Evolutionary conservation across 768 basidiomycete genomes (phyloP).

Genomic region (Tubosaeta sp.): DNA sequence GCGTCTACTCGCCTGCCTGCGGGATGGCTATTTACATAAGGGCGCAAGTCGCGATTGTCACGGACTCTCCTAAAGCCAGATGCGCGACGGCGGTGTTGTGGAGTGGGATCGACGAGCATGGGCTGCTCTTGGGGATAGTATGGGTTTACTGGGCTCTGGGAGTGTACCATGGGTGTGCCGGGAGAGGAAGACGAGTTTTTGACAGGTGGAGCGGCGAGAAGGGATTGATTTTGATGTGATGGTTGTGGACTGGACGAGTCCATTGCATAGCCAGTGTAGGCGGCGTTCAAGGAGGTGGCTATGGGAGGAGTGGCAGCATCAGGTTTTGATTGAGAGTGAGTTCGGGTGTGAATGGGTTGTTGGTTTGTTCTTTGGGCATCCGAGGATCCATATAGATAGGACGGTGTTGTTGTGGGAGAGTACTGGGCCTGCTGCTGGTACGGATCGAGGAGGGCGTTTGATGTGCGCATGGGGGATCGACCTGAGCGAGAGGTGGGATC

Average conservation of each 20-base stretch:
- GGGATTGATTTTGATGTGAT: slow-evolving; percentile 44
- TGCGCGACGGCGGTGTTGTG: slow-evolving; percentile 58
- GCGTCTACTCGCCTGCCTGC: slow-evolving; percentile 73
- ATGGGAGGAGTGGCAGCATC: slow-evolving; percentile 47
- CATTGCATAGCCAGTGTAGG: slow-evolving; percentile 55
- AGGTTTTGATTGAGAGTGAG: slow-evolving; percentile 52
- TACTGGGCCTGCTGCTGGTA: slow-evolving; percentile 65
- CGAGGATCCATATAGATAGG: slow-evolving; percentile 41
- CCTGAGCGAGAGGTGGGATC: slow-evolving; percentile 47
- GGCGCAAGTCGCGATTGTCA: slow-evolving; percentile 71
- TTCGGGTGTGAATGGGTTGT: slow-evolving; percentile 46
- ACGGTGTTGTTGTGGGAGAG: slow-evolving; percentile 48
- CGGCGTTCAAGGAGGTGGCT: slow-evolving; percentile 46
- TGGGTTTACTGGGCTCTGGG: slow-evolving; percentile 47
- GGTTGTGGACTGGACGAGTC: slow-evolving; percentile 64
- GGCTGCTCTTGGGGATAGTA: slow-evolving; percentile 62
- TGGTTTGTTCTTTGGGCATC: slow-evolving; percentile 39
- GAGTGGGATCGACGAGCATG: slow-evolving; percentile 65
- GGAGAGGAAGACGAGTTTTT: slow-evolving; percentile 65
- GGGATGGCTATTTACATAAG: slow-evolving; percentile 61
- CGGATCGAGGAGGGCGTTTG: slow-evolving; percentile 58
- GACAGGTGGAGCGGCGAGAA: slow-evolving; percentile 45
- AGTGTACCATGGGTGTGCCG: slow-evolving; percentile 60
- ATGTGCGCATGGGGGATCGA: slow-evolving; percentile 61
- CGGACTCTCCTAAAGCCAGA: slow-evolving; percentile 78